Conservation (phyloP, 2,329 filamentous ascomycete species). For the Microascus cirrosus region DNA sequence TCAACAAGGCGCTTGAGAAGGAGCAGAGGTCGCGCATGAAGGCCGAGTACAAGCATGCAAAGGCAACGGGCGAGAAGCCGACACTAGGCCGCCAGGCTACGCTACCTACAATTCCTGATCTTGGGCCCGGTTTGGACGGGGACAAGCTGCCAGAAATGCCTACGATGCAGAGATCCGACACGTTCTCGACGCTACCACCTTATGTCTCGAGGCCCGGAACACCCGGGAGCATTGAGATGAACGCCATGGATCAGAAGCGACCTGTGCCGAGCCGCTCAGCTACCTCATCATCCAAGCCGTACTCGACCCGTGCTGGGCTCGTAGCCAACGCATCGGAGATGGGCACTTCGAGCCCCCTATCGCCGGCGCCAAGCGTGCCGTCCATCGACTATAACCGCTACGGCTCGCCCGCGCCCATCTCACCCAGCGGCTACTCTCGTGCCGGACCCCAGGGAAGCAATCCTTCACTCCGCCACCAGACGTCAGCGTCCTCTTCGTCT, state of each 20-base stretch:
- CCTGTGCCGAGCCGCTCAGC: slow-evolving; percentile 32
- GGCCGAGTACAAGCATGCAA: slow-evolving; percentile 36
- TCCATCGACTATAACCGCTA: slow-evolving; percentile 9
- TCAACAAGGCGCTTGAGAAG: slow-evolving; percentile 78
- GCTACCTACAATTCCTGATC: slow-evolving; percentile 47
- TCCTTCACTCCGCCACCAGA: slow-evolving; percentile 5
- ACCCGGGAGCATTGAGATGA: slow-evolving; percentile 39
- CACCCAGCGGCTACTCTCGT: slow-evolving; percentile 19
- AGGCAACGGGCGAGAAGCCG: slow-evolving; percentile 39
- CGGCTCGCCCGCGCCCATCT: slow-evolving; percentile 20
- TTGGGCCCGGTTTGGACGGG: slow-evolving; percentile 18
- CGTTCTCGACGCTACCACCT: slow-evolving; percentile 47
- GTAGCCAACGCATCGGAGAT: slow-evolving; percentile 41
- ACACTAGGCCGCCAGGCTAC: slow-evolving; percentile 50
- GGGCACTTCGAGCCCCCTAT: slow-evolving; percentile 4
- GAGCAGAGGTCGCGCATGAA: slow-evolving; percentile 52
- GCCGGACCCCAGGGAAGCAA: slow-evolving; percentile 10
- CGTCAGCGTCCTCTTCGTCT: slow-evolving; percentile 5
- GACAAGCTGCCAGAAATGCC: slow-evolving; percentile 48
- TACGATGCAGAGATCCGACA: slow-evolving; percentile 47
- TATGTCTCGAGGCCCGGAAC: slow-evolving; percentile 52
- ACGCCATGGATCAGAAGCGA: slow-evolving; percentile 37
- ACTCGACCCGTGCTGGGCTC: slow-evolving; percentile 53
- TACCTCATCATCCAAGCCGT: slow-evolving; percentile 47
- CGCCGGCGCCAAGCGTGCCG: not conserved